Evolutionary conservation across 164 flowering plant genomes (phyloP).

Genomic region (Buxus sempervirens): DNA sequence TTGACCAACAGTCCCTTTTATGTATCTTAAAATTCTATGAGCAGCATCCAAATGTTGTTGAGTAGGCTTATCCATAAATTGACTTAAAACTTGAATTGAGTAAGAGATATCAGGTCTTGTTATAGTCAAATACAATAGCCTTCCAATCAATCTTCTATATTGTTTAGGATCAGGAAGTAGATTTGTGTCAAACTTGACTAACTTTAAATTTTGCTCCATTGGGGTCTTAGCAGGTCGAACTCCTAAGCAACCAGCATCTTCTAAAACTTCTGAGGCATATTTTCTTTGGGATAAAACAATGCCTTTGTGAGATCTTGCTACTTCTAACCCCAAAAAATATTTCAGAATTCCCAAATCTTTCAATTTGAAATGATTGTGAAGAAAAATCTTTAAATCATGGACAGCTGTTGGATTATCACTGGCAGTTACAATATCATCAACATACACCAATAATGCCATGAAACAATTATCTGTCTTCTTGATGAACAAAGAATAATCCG

Average conservation of each 20-base stretch:
- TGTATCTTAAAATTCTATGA: neutral
- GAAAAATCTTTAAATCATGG: neutral
- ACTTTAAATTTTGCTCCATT: neutral
- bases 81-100: neutral
- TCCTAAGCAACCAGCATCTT: neutral
- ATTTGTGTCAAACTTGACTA: neutral
- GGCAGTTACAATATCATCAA: slow-evolving; percentile 4
- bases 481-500: neutral
- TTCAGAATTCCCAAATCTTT: slow-evolving; percentile 5
- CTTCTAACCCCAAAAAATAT: slow-evolving; percentile 9
- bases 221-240: neutral
- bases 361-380: neutral
- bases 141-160: neutral
- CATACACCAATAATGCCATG: slow-evolving; percentile 8
- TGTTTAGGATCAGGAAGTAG: neutral
- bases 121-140: neutral
- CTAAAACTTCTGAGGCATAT: neutral
- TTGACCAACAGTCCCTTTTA: neutral
- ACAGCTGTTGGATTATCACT: neutral
- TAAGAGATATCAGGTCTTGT: neutral
- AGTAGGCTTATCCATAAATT: neutral
- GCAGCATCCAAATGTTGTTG: neutral
- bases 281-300: neutral
- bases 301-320: neutral
- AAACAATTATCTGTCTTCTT: neutral